Evolutionary conservation across 1,284 basidiomycete genomes (phyloP).

Genomic region (Phylloporus gajari): DNA sequence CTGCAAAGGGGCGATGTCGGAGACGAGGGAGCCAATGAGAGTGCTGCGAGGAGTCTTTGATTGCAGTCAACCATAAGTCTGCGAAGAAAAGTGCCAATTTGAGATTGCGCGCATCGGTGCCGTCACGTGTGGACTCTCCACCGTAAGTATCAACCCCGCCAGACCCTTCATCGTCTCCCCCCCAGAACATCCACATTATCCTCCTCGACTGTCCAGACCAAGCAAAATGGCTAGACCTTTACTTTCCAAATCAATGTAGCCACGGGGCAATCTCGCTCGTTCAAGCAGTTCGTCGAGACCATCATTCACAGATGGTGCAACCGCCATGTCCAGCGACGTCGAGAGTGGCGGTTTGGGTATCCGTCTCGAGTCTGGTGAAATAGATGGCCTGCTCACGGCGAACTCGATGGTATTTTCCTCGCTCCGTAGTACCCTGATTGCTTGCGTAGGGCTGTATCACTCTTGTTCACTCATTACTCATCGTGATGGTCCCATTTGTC

Average conservation of each 20-base stretch:
- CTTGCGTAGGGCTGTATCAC: constrained; percentile 64
- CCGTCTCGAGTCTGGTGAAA: constrained; percentile 56
- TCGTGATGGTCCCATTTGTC: no score
- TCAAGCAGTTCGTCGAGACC: constrained; percentile 59
- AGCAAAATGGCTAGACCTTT: constrained; percentile 62
- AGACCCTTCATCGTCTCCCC: constrained; percentile 48
- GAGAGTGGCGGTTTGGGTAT: constrained; percentile 67
- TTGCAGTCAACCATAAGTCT: no score
- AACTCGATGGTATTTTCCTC: constrained; percentile 67
- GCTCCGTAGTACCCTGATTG: not conserved
- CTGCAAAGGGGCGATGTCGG: constrained; percentile 51
- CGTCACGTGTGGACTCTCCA: no score
- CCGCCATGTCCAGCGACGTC: constrained; percentile 60
- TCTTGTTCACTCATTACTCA: no score
- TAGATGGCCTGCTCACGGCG: constrained; percentile 74
- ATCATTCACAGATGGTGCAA: constrained; percentile 66
- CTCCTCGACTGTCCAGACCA: constrained; percentile 67
- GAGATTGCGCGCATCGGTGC: no score
- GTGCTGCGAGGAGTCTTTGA: constrained; percentile 66
- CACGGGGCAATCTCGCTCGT: constrained; percentile 59
- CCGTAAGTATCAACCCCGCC: not conserved
- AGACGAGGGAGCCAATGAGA: constrained; percentile 61
- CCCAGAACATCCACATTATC: constrained; percentile 66
- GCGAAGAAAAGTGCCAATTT: no score
- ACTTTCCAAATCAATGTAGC: constrained; percentile 66